These are phyloP conservation scores for Potentilla sterilis DNA, from an alignment of 306 rosid genomes.

Conservation along the genomic window DNA sequence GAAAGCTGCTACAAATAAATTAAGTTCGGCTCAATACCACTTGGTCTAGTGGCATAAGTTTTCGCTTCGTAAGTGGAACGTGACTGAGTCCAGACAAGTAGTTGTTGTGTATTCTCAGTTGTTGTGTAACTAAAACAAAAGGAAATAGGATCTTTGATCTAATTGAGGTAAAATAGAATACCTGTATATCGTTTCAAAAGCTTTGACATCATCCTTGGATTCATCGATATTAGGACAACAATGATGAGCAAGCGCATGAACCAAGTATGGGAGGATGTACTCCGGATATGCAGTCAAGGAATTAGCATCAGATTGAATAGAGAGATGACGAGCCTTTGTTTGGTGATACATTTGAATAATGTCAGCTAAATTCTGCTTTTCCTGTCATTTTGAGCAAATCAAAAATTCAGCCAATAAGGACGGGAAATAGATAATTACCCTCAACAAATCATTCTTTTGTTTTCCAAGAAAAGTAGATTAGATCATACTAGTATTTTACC, in stretches of 20 bases:
- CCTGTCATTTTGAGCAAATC: constrained; percentile 52
- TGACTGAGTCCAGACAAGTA: background rate
- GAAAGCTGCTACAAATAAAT: background rate
- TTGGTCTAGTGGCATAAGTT: background rate
- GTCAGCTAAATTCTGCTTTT: constrained; percentile 73
- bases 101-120: background rate
- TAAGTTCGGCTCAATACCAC: background rate
- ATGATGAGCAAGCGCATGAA: constrained; percentile 86
- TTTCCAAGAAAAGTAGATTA: too few species aligned
- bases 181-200: constrained; percentile 78
- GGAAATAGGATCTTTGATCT: background rate
- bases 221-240: constrained; percentile 83
- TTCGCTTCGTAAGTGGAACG: background rate
- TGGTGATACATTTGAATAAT: constrained; percentile 89
- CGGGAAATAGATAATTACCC: constrained; percentile 5
- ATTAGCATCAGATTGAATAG: constrained; percentile 65
- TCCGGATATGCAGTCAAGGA: constrained; percentile 73
- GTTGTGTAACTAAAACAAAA: background rate
- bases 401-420: constrained; percentile 22
- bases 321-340: constrained; percentile 62
- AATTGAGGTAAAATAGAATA: constrained; percentile 20
- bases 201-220: constrained; percentile 79
- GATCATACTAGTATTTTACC: constrained; percentile 38
- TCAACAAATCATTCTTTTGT: constrained; percentile 6
- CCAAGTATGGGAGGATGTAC: constrained; percentile 72